These are phyloP conservation scores for Boletus eberwhitei DNA, from an alignment of 768 basidiomycete species.

Conservation along the genomic window DNA sequence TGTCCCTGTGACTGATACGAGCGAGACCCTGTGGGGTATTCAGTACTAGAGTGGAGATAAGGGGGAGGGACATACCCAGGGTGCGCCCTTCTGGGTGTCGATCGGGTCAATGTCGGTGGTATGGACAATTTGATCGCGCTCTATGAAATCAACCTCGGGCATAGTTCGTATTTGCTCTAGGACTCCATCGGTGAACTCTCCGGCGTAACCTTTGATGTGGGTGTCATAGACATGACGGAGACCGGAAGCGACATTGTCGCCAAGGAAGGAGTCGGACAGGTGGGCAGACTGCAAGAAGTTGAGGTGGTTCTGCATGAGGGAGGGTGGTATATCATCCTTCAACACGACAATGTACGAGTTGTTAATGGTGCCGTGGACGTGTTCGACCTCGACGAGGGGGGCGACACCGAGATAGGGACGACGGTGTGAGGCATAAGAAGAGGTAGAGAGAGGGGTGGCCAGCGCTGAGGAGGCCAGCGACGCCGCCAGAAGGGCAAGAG, in stretches of 20 bases:
- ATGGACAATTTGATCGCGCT: conserved; percentile 90
- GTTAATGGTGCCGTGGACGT: conserved; percentile 71
- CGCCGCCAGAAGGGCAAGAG: conserved; percentile 36
- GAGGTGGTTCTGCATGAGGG: conserved; percentile 70
- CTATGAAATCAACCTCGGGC: conserved; percentile 91
- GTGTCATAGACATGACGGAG: conserved; percentile 75
- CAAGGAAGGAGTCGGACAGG: conserved; percentile 48
- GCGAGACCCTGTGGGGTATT: conserved; percentile 79
- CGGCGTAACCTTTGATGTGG: conserved; percentile 76
- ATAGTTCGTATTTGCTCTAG: conserved; percentile 72
- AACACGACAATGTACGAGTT: conserved; percentile 96
- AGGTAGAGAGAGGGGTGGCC: conserved; percentile 46
- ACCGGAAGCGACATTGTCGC: conserved; percentile 45
- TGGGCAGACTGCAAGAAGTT: conserved; percentile 71
- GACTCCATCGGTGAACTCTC: conserved; percentile 65
- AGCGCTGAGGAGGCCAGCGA: conserved; percentile 35
- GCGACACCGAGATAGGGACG: conserved; percentile 53
- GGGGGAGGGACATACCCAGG: conserved; percentile 62
- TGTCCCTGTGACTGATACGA: conserved; percentile 83
- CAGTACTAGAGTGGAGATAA: conserved; percentile 11
- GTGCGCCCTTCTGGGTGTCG: conserved; percentile 60
- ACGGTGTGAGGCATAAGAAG: conserved; percentile 30
- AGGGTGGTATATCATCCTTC: conserved; percentile 60
- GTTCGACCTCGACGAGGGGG: conserved; percentile 54
- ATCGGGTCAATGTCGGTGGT: conserved; percentile 38